A percentile compares a stretch with the other conserved stretches of the same genome.
Evolutionary conservation across 768 basidiomycete species (phyloP).

Genomic region (Daedalea quercina): DNA sequence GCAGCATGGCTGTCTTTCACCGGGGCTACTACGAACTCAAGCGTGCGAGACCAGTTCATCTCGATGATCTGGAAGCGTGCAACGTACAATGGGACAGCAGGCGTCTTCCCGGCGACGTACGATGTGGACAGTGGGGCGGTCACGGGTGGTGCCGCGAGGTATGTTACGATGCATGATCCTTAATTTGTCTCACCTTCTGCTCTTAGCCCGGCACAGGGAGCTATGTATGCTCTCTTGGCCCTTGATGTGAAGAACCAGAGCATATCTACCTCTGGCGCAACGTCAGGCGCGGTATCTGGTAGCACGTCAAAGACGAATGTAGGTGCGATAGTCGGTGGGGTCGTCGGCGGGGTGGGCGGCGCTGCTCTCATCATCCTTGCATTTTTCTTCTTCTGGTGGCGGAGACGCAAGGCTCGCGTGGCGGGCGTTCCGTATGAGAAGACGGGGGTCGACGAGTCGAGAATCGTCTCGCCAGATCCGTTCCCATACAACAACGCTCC

Average conservation of each 20-base stretch:
- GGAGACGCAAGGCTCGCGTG: not conserved
- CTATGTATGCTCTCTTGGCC: conserved; percentile 5
- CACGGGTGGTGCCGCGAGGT: conserved; percentile 1
- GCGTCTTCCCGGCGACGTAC: conserved; percentile 4
- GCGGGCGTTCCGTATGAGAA: not conserved
- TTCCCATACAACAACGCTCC: not conserved
- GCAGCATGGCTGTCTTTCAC: conserved; percentile 4
- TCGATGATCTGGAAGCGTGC: conserved; percentile 2
- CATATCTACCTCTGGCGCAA: no score
- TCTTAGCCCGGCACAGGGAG: conserved; percentile 3
- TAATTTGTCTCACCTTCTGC: not conserved
- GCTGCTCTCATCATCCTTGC: not conserved
- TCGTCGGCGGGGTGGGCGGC: conserved; percentile 3
- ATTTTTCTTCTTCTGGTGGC: not conserved
- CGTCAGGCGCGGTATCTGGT: not conserved
- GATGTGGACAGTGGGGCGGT: not conserved
- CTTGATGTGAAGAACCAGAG: not conserved
- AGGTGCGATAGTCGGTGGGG: conserved; percentile 5
- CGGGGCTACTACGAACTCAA: not conserved
- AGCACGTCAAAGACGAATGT: not conserved
- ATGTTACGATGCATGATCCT: not conserved
- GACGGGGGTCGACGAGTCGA: not conserved
- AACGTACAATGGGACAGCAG: conserved; percentile 1
- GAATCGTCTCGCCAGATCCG: not conserved
- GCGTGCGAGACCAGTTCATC: not conserved